Conservation (phyloP, 2,329 filamentous ascomycete genomes). For the Fusarium sp. region DNA sequence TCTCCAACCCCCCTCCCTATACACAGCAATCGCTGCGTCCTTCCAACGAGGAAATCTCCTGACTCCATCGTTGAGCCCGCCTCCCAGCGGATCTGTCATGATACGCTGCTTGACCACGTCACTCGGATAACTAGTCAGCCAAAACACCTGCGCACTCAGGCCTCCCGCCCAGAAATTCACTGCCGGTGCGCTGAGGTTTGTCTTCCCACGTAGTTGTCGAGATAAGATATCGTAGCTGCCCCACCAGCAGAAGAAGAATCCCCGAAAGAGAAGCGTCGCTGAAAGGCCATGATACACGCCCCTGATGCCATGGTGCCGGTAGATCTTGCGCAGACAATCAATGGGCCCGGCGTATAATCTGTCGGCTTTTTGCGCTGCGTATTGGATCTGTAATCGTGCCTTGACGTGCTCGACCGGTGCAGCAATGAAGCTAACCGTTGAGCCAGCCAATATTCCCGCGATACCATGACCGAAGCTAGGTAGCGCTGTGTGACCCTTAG, state of each 20-base stretch:
- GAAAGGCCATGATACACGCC: slow-evolving; percentile 88
- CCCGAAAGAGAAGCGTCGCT: slow-evolving; percentile 87
- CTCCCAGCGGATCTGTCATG: slow-evolving; percentile 92
- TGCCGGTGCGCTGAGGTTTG: slow-evolving; percentile 76
- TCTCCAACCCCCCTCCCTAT: slow-evolving; percentile 75
- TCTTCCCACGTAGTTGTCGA: slow-evolving; percentile 71
- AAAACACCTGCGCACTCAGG: slow-evolving; percentile 91
- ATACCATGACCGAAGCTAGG: slow-evolving; percentile 85
- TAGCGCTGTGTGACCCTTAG: slow-evolving; percentile 55
- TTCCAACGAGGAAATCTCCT: slow-evolving; percentile 79
- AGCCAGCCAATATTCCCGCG: slow-evolving; percentile 86
- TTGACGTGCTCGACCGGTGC: slow-evolving; percentile 96
- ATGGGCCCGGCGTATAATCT: slow-evolving; percentile 87
- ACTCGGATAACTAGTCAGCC: slow-evolving; percentile 89
- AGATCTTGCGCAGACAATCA: slow-evolving; percentile 80
- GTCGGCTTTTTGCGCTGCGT: slow-evolving; percentile 79
- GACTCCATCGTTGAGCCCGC: slow-evolving; percentile 71
- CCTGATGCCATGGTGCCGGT: slow-evolving; percentile 74
- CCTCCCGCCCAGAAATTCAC: slow-evolving; percentile 99
- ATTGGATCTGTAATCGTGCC: slow-evolving; percentile 92
- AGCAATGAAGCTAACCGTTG: slow-evolving; percentile 91
- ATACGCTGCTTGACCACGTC: slow-evolving; percentile 96
- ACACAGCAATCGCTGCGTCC: slow-evolving; percentile 81
- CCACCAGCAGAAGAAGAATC: slow-evolving; percentile 99
- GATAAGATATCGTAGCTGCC: slow-evolving; percentile 90